These are phyloP conservation scores for button mushroom (Agaricus bisporus) DNA, from an alignment of 768 basidiomycete genomes.

Conservation along the genomic window DNA sequence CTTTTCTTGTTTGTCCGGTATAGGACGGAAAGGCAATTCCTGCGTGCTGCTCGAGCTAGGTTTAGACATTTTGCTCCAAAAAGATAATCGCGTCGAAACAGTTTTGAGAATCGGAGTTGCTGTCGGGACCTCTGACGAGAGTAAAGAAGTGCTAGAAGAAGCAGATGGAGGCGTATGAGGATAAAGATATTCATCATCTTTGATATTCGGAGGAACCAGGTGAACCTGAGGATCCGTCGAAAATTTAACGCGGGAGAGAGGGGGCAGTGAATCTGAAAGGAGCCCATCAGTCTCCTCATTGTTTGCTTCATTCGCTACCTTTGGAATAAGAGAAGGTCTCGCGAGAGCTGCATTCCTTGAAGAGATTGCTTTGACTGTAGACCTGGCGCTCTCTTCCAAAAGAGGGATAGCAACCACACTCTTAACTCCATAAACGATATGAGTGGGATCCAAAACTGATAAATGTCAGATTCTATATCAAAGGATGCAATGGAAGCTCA, in stretches of 20 bases:
- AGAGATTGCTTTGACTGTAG: conserved; percentile 44
- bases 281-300: conserved; percentile 5
- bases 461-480: background rate
- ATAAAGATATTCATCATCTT: conserved; percentile 16
- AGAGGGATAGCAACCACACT: conserved; percentile 68
- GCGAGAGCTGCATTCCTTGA: conserved; percentile 39
- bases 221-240: conserved; percentile 40
- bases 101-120: conserved; percentile 54
- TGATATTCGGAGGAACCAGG: conserved; percentile 31
- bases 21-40: conserved; percentile 12
- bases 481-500: conserved; percentile 4
- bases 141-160: conserved; percentile 49
- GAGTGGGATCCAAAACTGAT: conserved; percentile 58
- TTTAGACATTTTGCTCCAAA: conserved; percentile 64
- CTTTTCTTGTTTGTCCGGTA: conserved; percentile 24
- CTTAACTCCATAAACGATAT: conserved; percentile 63
- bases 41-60: conserved; percentile 22
- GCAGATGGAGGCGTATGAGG: conserved; percentile 36
- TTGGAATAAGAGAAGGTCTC: conserved; percentile 40
- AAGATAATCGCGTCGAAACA: conserved; percentile 61
- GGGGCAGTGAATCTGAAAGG: conserved; percentile 8
- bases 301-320: conserved; percentile 13
- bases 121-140: conserved; percentile 42
- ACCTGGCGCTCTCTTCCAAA: conserved; percentile 54
- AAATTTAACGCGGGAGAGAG: conserved; percentile 47